phyloP scores from a whole-genome alignment of 2,329 filamentous ascomycete species.

The Ampelomyces quisqualis region DNA sequence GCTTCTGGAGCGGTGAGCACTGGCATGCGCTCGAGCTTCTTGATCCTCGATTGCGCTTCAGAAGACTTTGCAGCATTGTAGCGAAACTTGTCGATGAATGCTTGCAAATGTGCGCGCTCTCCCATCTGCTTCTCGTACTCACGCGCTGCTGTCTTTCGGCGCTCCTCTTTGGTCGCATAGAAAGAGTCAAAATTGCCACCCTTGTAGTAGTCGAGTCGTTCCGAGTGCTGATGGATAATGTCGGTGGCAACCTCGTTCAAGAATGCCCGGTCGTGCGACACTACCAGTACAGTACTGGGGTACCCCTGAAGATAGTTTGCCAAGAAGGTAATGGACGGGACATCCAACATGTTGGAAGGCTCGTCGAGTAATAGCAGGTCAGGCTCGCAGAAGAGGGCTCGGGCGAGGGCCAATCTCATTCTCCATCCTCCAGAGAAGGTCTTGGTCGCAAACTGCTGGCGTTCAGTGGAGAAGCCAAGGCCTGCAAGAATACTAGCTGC shows the following conservation, averaged over 20 bases:
- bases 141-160: constrained; percentile 91
- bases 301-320: constrained; percentile 93
- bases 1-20: constrained; percentile 84
- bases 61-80: constrained; percentile 99
- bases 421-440: constrained; percentile 99
- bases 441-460: constrained; percentile 90
- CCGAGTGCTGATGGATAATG: constrained; percentile 97
- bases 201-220: constrained; percentile 97
- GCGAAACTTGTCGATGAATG: constrained; percentile 99
- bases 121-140: constrained; percentile 99
- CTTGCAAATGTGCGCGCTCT: constrained; percentile 85
- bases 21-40: constrained; percentile 98
- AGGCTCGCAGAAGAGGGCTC: constrained; percentile 96
- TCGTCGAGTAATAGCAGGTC: constrained; percentile 95
- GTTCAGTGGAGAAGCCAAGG: constrained; percentile 91
- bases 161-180: constrained; percentile 94
- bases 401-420: constrained; percentile 92
- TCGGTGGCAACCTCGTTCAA: constrained; percentile 99
- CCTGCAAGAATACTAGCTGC: constrained; percentile 95
- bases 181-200: constrained; percentile 78
- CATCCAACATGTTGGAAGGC: constrained; percentile 99
- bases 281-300: constrained; percentile 91
- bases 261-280: constrained; percentile 98
- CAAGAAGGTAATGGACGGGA: constrained; percentile 98
- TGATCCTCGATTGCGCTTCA: constrained; percentile 97